phyloP scores from a whole-genome alignment of 2,329 filamentous ascomycete species.

The Penicillium sp. region DNA sequence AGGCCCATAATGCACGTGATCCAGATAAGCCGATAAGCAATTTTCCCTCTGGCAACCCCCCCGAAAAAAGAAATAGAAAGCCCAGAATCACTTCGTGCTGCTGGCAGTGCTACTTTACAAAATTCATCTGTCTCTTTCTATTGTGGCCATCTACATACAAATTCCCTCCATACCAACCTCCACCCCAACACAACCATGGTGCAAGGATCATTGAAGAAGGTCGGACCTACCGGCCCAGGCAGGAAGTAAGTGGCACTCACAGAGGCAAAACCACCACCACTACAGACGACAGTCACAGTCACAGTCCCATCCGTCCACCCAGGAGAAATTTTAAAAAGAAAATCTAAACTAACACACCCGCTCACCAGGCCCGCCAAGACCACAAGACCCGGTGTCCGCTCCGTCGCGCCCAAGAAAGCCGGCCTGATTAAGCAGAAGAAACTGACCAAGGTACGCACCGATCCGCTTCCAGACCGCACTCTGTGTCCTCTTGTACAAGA shows the following conservation, averaged over 20 bases:
- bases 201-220: constrained; percentile 52
- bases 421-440: constrained; percentile 60
- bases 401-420: constrained; percentile 67
- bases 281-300: not conserved
- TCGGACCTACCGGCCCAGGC: constrained; percentile 35
- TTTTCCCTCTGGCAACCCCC: constrained; percentile 13
- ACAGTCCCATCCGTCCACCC: not conserved
- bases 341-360: not conserved
- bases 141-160: not conserved
- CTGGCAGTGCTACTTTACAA: constrained; percentile 16
- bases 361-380: constrained; percentile 36
- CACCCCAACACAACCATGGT: constrained; percentile 39
- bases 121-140: not conserved
- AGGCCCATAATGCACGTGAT: not conserved
- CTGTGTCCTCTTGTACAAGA: not conserved
- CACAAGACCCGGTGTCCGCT: constrained; percentile 59
- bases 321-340: not conserved
- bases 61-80: constrained; percentile 3
- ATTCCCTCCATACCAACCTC: not conserved
- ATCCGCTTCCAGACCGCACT: not conserved
- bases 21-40: constrained; percentile 13
- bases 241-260: constrained; percentile 32
- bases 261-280: not conserved
- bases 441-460: constrained; percentile 57
- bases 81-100: constrained; percentile 17